Evolutionary conservation across 169 alveolate species (phyloP).

Genomic region (Eimeria zaria): DNA sequence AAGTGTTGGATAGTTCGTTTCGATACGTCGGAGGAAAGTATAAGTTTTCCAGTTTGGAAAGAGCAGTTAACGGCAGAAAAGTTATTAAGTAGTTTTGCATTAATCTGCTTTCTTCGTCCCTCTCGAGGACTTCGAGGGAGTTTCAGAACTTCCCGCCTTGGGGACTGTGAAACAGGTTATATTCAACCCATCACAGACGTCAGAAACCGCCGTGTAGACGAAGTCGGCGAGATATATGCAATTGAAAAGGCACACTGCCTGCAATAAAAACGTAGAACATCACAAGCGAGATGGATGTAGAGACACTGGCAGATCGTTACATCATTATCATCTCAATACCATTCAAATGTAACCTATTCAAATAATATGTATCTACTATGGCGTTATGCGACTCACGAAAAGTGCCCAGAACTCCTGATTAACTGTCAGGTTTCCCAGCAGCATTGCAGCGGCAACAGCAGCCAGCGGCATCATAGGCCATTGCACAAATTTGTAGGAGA

Average conservation of each 20-base stretch:
- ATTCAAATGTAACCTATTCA: no score
- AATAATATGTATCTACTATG: no score
- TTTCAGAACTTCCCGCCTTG: background rate
- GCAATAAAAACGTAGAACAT: background rate
- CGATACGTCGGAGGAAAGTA: no score
- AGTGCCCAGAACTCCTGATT: constrained; percentile 48
- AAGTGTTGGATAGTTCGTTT: no score
- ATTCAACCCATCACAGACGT: constrained; percentile 56
- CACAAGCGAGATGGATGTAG: background rate
- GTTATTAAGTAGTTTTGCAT: no score
- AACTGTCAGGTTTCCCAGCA: constrained; percentile 9
- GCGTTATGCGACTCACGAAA: background rate
- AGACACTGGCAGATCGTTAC: background rate
- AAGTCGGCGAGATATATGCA: constrained; percentile 71
- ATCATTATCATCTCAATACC: no score
- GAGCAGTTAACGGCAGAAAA: background rate
- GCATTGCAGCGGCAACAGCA: constrained; percentile 64
- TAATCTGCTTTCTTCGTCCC: background rate
- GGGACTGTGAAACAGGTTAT: constrained; percentile 67
- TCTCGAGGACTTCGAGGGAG: background rate
- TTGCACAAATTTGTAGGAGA: constrained; percentile 55
- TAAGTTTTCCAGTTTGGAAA: background rate
- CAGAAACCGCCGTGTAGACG: constrained; percentile 74
- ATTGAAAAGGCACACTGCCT: constrained; percentile 75
- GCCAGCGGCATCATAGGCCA: constrained; percentile 74